A percentile compares a stretch with the other conserved stretches of the same genome.
Conservation (phyloP, 2,329 filamentous ascomycete genomes). For the Leptosphaerulina australis region DNA sequence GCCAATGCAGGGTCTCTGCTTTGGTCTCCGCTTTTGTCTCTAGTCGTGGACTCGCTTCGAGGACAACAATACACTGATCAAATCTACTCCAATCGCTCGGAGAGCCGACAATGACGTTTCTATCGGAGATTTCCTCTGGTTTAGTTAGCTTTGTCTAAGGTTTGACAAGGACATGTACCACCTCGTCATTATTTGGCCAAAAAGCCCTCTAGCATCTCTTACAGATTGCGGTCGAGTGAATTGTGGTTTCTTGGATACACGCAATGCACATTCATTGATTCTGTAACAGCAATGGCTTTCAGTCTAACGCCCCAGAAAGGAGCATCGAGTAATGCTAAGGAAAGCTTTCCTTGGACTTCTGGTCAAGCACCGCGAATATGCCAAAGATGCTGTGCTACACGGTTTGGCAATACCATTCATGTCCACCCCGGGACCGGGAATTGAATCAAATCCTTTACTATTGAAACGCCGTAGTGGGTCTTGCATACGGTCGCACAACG, state of each 20-base stretch:
- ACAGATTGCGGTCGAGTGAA: not conserved
- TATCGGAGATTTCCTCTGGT: not conserved
- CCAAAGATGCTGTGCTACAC: slow-evolving; percentile 3
- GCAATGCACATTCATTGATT: too few relatives aligned
- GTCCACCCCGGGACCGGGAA: not conserved
- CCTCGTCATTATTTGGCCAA: slow-evolving; percentile 1
- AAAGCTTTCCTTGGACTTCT: not conserved
- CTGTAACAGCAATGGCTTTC: not conserved
- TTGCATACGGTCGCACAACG: slow-evolving; percentile 1
- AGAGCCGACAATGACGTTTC: not conserved
- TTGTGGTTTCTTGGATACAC: not conserved
- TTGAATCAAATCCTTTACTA: slow-evolving; percentile 2
- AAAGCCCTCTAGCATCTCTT: not conserved
- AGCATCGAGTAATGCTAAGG: not conserved
- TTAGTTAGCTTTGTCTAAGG: not conserved
- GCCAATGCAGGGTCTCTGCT: slow-evolving; percentile 9
- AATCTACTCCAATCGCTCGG: not conserved
- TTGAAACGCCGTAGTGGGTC: slow-evolving; percentile 1
- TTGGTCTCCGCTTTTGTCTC: slow-evolving; percentile 8
- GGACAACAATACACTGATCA: not conserved
- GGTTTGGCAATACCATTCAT: not conserved
- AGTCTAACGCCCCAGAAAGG: not conserved
- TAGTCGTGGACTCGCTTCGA: slow-evolving; percentile 4
- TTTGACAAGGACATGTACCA: slow-evolving; percentile 1
- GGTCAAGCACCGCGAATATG: not conserved